Evolutionary conservation across 352 stramenopile genomes (phyloP).

Genomic region (Globisporangium polare): DNA sequence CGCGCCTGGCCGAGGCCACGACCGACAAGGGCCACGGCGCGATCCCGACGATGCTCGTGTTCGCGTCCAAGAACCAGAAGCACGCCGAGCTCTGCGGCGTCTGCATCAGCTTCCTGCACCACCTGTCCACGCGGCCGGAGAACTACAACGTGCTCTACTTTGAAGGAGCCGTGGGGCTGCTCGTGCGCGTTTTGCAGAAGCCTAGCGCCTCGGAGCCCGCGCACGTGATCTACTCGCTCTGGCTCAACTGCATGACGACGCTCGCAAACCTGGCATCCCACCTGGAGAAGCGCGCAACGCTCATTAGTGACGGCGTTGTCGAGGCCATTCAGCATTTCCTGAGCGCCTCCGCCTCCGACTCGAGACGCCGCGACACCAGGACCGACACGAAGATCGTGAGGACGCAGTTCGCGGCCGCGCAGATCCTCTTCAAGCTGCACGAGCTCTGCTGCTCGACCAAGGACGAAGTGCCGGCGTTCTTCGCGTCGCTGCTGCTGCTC

Average conservation of each 20-base stretch:
- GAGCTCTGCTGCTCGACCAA: slow-evolving; percentile 38
- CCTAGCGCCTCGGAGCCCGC: slow-evolving; percentile 29
- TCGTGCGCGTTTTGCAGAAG: slow-evolving; percentile 55
- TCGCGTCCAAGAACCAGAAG: slow-evolving; percentile 51
- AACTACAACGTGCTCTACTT: slow-evolving; percentile 66
- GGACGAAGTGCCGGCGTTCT: slow-evolving; percentile 43
- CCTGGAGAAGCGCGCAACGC: slow-evolving; percentile 24
- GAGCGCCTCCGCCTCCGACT: slow-evolving; percentile 29
- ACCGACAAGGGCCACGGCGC: slow-evolving; percentile 35
- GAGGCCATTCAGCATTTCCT: slow-evolving; percentile 67
- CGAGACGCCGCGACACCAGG: slow-evolving; percentile 31
- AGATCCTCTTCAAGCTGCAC: slow-evolving; percentile 64
- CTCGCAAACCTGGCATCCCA: slow-evolving; percentile 59
- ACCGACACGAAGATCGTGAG: slow-evolving; percentile 47
- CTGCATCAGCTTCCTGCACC: slow-evolving; percentile 65
- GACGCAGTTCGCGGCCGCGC: slow-evolving; percentile 44
- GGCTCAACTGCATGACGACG: slow-evolving; percentile 44
- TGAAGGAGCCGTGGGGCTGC: slow-evolving; percentile 52
- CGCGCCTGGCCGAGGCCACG: slow-evolving; percentile 47
- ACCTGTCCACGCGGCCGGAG: slow-evolving; percentile 58
- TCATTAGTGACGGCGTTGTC: slow-evolving; percentile 60
- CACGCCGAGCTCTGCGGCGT: slow-evolving; percentile 63
- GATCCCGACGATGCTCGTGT: slow-evolving; percentile 61
- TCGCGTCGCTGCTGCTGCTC: slow-evolving; percentile 54
- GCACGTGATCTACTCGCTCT: slow-evolving; percentile 49